These are phyloP conservation scores for Rosa chinensis DNA, from an alignment of 306 rosid genomes.

Conservation along the genomic window DNA sequence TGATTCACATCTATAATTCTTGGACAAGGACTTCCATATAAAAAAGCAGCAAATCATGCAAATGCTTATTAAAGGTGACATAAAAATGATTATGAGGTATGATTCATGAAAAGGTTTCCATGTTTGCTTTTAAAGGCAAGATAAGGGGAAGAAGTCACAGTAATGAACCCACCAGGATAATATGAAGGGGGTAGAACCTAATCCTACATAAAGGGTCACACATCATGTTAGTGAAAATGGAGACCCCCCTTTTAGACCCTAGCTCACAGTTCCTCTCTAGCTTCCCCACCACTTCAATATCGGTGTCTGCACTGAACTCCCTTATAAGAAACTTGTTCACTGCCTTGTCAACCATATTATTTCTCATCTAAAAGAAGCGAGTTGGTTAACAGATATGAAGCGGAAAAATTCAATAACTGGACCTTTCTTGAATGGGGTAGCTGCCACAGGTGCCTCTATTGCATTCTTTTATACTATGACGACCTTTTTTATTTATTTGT, in stretches of 20 bases:
- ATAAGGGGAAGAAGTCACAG: slow-evolving; percentile 7
- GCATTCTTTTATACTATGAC: slow-evolving; percentile 33
- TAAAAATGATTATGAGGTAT: slow-evolving; percentile 11
- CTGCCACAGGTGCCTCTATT: slow-evolving; percentile 32
- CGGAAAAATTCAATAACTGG: slow-evolving; percentile 25
- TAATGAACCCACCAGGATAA: slow-evolving; percentile 61
- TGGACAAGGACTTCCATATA: slow-evolving; percentile 12
- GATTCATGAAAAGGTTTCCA: slow-evolving; percentile 6
- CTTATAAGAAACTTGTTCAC: slow-evolving; percentile 54
- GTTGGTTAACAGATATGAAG: slow-evolving; percentile 22
- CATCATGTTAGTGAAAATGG: slow-evolving; percentile 60
- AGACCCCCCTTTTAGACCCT: slow-evolving; percentile 61
- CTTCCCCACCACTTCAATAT: slow-evolving; percentile 69
- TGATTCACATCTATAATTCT: slow-evolving; percentile 1
- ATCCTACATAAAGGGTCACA: slow-evolving; percentile 79
- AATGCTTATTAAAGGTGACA: slow-evolving; percentile 1
- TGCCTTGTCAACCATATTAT: slow-evolving; percentile 42
- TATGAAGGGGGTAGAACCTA: slow-evolving; percentile 66
- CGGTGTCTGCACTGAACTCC: slow-evolving; percentile 65
- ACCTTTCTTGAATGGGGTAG: slow-evolving; percentile 33
- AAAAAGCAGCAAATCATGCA: slow-evolving; percentile 16
- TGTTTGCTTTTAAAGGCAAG: slow-evolving; percentile 25
- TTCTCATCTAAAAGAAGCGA: slow-evolving; percentile 30
- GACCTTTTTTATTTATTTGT: neutral
- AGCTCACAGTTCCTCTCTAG: slow-evolving; percentile 77